Conservation (phyloP, 2,329 filamentous ascomycete genomes). For the Dactylellina drechsleri region DNA sequence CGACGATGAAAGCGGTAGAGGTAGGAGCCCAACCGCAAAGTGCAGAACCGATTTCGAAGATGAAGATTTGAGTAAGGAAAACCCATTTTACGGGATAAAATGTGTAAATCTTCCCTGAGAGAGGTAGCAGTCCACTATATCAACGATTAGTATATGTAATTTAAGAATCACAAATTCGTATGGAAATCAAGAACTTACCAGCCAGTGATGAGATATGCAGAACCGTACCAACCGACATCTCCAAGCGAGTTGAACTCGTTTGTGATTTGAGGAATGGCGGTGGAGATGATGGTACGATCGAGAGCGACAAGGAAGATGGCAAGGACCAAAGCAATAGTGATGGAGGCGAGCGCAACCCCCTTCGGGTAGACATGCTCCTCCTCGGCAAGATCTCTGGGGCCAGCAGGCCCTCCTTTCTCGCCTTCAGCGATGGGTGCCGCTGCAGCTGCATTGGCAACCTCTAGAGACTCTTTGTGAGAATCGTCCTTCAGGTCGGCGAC, state of each 20-base stretch:
- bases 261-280: constrained; percentile 68
- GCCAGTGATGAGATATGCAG: constrained; percentile 63
- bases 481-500: constrained; percentile 8
- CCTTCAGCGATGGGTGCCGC: background rate
- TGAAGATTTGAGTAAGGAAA: constrained; percentile 45
- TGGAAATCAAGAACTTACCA: constrained; percentile 25
- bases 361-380: constrained; percentile 38
- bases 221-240: constrained; percentile 63
- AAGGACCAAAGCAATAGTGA: constrained; percentile 65
- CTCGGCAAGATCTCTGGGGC: constrained; percentile 17
- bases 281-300: constrained; percentile 69
- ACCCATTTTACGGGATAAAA: constrained; percentile 61
- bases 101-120: constrained; percentile 63
- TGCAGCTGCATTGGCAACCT: constrained; percentile 14
- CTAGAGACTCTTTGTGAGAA: constrained; percentile 15
- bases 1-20: constrained; percentile 67
- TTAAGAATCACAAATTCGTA: background rate
- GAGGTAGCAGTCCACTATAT: constrained; percentile 60
- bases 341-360: constrained; percentile 31
- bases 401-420: constrained; percentile 19
- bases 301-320: constrained; percentile 71
- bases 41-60: constrained; percentile 63
- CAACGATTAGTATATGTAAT: constrained; percentile 4
- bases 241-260: constrained; percentile 64
- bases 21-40: constrained; percentile 68